Conservation (phyloP, 345 rosid genomes). For the Pistacia vera region DNA sequence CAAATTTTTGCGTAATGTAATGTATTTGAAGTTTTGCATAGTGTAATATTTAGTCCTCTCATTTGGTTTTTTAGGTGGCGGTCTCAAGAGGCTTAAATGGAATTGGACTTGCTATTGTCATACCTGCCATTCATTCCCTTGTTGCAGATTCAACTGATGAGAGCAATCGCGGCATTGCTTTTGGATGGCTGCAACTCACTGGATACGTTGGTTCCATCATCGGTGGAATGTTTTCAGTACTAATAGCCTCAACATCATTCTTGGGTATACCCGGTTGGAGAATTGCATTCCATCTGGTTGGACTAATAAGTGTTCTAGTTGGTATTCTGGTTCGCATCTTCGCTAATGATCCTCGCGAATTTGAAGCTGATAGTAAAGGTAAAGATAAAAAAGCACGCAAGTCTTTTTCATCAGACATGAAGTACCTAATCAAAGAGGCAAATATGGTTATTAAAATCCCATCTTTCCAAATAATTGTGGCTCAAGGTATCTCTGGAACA, state of each 20-base stretch:
- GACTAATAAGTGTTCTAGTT: slow-evolving; percentile 57
- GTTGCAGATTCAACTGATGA: slow-evolving; percentile 85
- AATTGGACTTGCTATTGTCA: slow-evolving; percentile 64
- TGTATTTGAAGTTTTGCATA: not conserved
- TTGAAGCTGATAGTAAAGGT: slow-evolving; percentile 15
- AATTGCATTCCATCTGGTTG: slow-evolving; percentile 69
- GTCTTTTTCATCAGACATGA: slow-evolving; percentile 43
- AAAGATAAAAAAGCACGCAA: slow-evolving; percentile 20
- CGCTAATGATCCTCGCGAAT: slow-evolving; percentile 66
- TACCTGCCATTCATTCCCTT: slow-evolving; percentile 63
- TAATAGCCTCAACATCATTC: slow-evolving; percentile 67
- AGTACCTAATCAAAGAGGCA: slow-evolving; percentile 47
- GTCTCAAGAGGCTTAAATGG: slow-evolving; percentile 73
- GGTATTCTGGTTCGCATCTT: slow-evolving; percentile 60
- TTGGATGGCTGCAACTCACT: slow-evolving; percentile 78
- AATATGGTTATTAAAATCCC: slow-evolving; percentile 56
- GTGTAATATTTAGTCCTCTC: not conserved
- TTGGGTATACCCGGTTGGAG: slow-evolving; percentile 81
- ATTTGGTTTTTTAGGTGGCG: slow-evolving; percentile 48
- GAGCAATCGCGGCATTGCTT: slow-evolving; percentile 70
- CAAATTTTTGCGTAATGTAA: too few species aligned
- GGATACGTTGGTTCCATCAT: slow-evolving; percentile 62
- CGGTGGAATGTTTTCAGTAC: slow-evolving; percentile 56
- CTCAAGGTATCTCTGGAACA: slow-evolving; percentile 69
- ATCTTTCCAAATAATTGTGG: slow-evolving; percentile 66